Evolutionary conservation across 306 rosid genomes (phyloP).

Genomic region (Cucurbita pepo): DNA sequence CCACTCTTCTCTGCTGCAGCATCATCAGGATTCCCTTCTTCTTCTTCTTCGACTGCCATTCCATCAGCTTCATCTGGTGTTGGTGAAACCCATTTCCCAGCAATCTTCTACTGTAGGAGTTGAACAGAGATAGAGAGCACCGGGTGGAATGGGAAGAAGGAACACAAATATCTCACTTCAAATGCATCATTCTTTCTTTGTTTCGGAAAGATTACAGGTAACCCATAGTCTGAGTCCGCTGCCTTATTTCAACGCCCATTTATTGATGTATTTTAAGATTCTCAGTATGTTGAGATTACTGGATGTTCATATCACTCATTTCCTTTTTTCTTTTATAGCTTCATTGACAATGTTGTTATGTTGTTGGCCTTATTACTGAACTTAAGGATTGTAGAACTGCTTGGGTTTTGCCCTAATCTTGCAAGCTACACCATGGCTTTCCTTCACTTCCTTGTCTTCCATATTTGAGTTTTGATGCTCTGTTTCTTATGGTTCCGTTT

Average conservation of each 20-base stretch:
- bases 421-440: no score
- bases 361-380: not conserved
- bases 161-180: not conserved
- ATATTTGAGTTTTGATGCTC: no score
- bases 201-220: not conserved
- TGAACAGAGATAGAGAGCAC: not conserved
- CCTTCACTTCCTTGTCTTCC: no score
- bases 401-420: no score
- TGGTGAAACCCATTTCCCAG: constrained; percentile 37
- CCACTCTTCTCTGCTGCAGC: constrained; percentile 88
- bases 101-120: constrained; percentile 7
- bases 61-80: constrained; percentile 36
- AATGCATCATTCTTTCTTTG: not conserved
- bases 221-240: not conserved
- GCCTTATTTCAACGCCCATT: not conserved
- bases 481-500: no score
- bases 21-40: constrained; percentile 98
- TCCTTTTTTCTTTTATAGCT: not conserved
- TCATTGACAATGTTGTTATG: not conserved
- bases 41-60: constrained; percentile 17
- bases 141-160: not conserved
- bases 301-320: no score
- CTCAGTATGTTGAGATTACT: not conserved
- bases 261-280: not conserved
- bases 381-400: no score